Percentiles rank a stretch among this genome's conserved stretches.
phyloP scores from a whole-genome alignment of 164 flowering plant genomes.

The Aristolochia contorta region DNA sequence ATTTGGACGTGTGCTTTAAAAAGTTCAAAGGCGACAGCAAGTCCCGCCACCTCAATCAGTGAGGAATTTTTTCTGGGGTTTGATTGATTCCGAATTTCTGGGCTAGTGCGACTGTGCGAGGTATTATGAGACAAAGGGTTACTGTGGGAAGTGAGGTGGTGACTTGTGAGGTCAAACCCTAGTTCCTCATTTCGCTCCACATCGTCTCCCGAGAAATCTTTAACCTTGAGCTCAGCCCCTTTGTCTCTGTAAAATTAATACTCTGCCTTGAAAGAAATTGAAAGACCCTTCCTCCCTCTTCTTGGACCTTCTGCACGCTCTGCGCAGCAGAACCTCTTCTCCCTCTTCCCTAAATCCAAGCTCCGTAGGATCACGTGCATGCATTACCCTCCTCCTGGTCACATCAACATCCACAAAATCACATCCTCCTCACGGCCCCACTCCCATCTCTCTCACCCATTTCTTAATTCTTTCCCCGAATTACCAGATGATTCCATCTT shows the following conservation, averaged over 20 bases:
- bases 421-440: not conserved
- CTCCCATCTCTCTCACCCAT: not conserved
- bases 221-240: conserved; percentile 9
- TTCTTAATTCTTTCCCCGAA: not conserved
- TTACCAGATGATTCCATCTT: not conserved
- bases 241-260: not conserved
- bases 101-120: too few relatives aligned
- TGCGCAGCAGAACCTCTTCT: too few relatives aligned
- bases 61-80: too few relatives aligned
- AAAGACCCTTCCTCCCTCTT: not conserved
- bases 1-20: too few relatives aligned
- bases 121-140: too few relatives aligned
- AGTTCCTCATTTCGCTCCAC: conserved; percentile 9
- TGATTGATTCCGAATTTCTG: too few relatives aligned
- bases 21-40: too few relatives aligned
- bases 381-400: conserved; percentile 3
- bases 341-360: not conserved
- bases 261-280: too few relatives aligned
- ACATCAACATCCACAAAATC: conserved; percentile 1
- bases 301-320: not conserved
- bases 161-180: conserved; percentile 11
- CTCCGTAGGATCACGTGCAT: conserved; percentile 10
- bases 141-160: too few relatives aligned
- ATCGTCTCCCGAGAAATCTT: conserved; percentile 7
- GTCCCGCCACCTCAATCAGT: too few relatives aligned